Conservation (phyloP, 495 filamentous ascomycete species). For the Penicillium verhagenii region DNA sequence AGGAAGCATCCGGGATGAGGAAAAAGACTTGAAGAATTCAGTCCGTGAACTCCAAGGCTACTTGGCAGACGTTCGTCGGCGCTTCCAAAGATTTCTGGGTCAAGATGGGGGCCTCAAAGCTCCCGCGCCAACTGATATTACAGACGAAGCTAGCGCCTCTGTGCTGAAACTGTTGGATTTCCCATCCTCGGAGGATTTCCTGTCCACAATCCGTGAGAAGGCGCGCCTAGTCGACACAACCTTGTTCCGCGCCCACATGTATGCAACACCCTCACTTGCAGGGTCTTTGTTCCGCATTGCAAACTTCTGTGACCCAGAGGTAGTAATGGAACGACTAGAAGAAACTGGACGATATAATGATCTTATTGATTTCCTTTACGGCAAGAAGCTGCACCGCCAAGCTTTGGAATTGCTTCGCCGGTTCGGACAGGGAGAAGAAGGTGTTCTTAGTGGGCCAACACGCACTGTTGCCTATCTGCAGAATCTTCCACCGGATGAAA, state of each 20-base stretch:
- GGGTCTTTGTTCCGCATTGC: constrained; percentile 91
- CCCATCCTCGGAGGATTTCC: constrained; percentile 55
- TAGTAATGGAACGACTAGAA: constrained; percentile 88
- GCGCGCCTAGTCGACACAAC: constrained; percentile 89
- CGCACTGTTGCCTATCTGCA: constrained; percentile 89
- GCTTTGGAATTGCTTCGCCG: constrained; percentile 78
- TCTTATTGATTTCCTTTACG: constrained; percentile 93
- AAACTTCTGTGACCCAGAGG: constrained; percentile 95
- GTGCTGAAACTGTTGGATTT: constrained; percentile 48
- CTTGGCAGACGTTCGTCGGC: constrained; percentile 76
- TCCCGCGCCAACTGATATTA: constrained; percentile 50
- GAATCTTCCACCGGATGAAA: constrained; percentile 78
- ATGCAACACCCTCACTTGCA: constrained; percentile 76
- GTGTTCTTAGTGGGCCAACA: constrained; percentile 59
- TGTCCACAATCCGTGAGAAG: constrained; percentile 65
- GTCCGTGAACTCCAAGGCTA: constrained; percentile 81
- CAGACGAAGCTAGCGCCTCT: constrained; percentile 46
- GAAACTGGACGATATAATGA: constrained; percentile 89
- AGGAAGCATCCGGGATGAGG: constrained; percentile 42
- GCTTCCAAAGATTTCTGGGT: constrained; percentile 79
- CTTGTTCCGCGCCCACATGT: constrained; percentile 92
- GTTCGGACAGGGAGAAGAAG: constrained; percentile 74
- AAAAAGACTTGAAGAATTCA: constrained; percentile 64
- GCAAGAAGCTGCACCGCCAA: constrained; percentile 87
- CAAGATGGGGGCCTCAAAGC: constrained; percentile 70